phyloP scores from a whole-genome alignment of 2,329 filamentous ascomycete species.

The Aureobasidium musti region DNA sequence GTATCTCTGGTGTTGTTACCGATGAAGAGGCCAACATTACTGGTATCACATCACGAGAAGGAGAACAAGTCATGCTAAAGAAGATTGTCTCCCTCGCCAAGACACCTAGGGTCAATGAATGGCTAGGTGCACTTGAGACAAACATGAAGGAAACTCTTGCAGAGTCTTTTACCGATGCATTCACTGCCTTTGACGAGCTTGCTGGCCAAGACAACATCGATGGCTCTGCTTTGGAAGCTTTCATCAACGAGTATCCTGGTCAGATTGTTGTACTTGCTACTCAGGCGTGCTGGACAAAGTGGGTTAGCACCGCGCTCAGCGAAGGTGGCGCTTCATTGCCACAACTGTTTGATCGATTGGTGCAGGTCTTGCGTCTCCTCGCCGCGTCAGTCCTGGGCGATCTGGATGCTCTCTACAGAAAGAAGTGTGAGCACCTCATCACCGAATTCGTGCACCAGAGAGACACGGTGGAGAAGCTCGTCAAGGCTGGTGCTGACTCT shows the following conservation, averaged over 20 bases:
- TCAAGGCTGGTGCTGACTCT: conserved; percentile 70
- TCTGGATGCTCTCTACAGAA: conserved; percentile 79
- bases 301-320: conserved; percentile 75
- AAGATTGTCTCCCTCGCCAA: conserved; percentile 90
- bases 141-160: conserved; percentile 95
- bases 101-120: conserved; percentile 97
- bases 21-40: conserved; percentile 88
- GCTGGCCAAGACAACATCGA: conserved; percentile 73
- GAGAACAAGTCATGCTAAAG: conserved; percentile 82
- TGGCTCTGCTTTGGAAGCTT: conserved; percentile 69
- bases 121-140: conserved; percentile 87
- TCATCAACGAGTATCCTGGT: conserved; percentile 81
- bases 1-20: conserved; percentile 84
- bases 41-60: conserved; percentile 94
- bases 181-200: conserved; percentile 77
- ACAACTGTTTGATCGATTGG: conserved; percentile 75
- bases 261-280: conserved; percentile 95
- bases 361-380: conserved; percentile 80
- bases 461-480: conserved; percentile 85
- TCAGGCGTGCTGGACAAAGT: conserved; percentile 89
- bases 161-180: conserved; percentile 82
- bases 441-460: conserved; percentile 98
- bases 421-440: conserved; percentile 98
- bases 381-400: conserved; percentile 89
- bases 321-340: conserved; percentile 70